Base-by-base conservation (phyloP, 352 stramenopile genomes). In the Globisporangium irregulare region DNA sequence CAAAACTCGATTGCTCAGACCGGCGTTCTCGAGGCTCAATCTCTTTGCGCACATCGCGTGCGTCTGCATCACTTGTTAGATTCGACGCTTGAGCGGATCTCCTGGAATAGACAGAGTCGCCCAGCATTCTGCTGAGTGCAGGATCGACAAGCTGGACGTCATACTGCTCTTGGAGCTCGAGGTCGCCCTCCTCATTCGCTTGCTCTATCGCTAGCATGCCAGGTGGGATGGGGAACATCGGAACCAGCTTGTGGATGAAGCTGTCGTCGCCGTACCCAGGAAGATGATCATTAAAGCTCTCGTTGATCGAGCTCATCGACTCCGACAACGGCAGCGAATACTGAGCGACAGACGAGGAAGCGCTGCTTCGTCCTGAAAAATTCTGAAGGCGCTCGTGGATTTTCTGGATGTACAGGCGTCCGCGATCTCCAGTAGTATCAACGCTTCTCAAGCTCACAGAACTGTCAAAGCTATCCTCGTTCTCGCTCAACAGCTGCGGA, bases 241-340 rank as follows among this genome's bases (percentile, higher is more conserved):
- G 82, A 0, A 93, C 71, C 34, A 93, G 55, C 22, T 82, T 70
- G 62, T 90, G 87, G 34, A 89, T 71, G 9, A 92, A 80, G 43
- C 74, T 80, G 38, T 85, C 78, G 24, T 82, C 66, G 14, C 67
- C 67, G 34, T 66, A 50, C 8, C 71, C 54, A 18, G 60, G 53
- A 6, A 65, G 62, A 1, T 70, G 38, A 0, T 66, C 69, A 60
- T 73, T 65, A n/a, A 86, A 71, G 38, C 70, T 89, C 20, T 83
- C 79, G 54, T 82, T 75, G 48, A 90, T 80, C 9, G 78, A 93
- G 62, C 78, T 91, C 36, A 87, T 78, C 25, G 79, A 80, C 25
- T 91, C 81, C 0, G 83, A 90, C 10, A 75, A 68, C 29, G 81
- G 83, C 60, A 91, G 66, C 34, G 82, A 91, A 29, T 85, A 91